Base-by-base conservation (phyloP, 2,329 filamentous ascomycete genomes). In the Epichloe bromicola region DNA sequence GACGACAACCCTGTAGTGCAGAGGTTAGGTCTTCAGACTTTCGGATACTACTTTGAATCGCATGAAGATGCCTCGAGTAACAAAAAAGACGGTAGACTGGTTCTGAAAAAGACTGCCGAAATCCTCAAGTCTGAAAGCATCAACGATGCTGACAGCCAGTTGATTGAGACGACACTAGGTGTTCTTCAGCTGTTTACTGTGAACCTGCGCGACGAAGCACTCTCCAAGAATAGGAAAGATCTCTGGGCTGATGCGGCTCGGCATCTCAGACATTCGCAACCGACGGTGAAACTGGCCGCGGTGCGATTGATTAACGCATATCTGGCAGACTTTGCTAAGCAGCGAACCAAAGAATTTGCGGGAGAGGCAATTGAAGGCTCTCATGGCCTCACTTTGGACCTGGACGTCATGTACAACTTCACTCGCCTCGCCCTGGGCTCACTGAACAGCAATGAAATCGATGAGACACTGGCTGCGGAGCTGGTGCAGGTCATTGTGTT, bases 401-500 rank as follows among this genome's bases (percentile, higher is more conserved):
- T 74, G 12, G 74, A 80, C 3, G 81, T 83, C 52, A 80, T 94
- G 68, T 66, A 70, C 66, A 79, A 70, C 63, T 76, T 74, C 66
- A 79, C 75, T 54, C 70, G 73, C 14, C 66, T 75, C 12, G 67
- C 67, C 0, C 67, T 78, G 7, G 66, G 70, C 45, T 73, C 78
- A 17, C 63, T 95, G 43, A 80, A 80, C 46, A 79, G 78, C 0
- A 76, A 48, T 49, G 78, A 81, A 23, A 68, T 91, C 7, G 82
- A 83, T 15, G 84, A 93, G 60, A 75, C 81, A 10, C 72, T 97
- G n/a, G 86, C 86, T 1, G 75, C 80, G 41, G 88, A 95, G 63
- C 82, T 82, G 12, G 80, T 87, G 4, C 85, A 88, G 57, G 88
- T 95, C 56, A 72, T 95, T 37, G 75, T 91, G 38, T 95, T 95